Conservation (phyloP, 2,329 filamentous ascomycete genomes). For the Ascocoryne sarcoides region DNA sequence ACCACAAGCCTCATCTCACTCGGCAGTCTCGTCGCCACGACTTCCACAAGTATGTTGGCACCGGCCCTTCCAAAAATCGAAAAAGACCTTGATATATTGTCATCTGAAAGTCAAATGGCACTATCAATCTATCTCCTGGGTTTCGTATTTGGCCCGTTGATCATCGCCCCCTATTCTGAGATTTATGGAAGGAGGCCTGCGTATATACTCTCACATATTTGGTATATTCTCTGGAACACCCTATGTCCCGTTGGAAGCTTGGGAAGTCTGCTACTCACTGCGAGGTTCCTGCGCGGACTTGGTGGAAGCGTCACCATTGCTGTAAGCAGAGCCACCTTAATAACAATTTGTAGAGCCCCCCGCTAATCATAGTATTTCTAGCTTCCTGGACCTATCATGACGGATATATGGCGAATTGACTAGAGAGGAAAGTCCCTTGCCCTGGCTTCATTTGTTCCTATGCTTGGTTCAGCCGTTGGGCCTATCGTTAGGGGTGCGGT, state of each 20-base stretch:
- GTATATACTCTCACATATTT: slow-evolving; percentile 35
- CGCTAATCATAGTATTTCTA: neutral
- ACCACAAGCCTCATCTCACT: slow-evolving; percentile 33
- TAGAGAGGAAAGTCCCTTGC: neutral
- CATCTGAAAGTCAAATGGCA: slow-evolving; percentile 8
- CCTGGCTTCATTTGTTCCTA: slow-evolving; percentile 22
- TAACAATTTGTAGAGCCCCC: neutral
- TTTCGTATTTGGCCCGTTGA: slow-evolving; percentile 34
- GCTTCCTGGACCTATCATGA: neutral
- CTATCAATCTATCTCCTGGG: slow-evolving; percentile 37
- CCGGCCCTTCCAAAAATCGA: slow-evolving; percentile 33
- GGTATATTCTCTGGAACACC: slow-evolving; percentile 21
- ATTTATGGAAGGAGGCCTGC: slow-evolving; percentile 36
- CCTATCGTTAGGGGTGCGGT: no score
- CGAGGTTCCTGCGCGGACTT: neutral
- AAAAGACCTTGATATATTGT: slow-evolving; percentile 39
- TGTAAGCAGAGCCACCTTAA: neutral
- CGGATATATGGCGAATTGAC: neutral
- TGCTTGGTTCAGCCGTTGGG: no score
- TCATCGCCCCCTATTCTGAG: slow-evolving; percentile 54
- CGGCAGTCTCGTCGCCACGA: slow-evolving; percentile 9
- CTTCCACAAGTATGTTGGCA: slow-evolving; percentile 10
- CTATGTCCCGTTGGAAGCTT: slow-evolving; percentile 27
- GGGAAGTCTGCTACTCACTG: neutral
- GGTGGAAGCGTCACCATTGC: neutral